phyloP scores from a whole-genome alignment of 176 grass and related monocot genomes.

The Carex pumila region DNA sequence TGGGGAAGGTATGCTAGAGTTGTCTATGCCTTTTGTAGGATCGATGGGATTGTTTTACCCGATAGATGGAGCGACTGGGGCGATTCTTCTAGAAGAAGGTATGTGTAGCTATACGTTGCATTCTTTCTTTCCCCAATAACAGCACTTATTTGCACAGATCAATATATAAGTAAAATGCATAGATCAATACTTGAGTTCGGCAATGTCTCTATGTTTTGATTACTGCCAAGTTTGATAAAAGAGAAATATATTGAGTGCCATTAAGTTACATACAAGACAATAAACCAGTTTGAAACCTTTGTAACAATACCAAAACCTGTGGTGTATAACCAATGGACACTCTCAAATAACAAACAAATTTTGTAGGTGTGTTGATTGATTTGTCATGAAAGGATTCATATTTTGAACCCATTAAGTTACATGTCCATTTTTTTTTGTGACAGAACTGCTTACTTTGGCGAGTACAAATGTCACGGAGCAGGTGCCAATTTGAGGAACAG shows the following conservation, averaged over 20 bases:
- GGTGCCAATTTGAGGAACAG: slow-evolving; percentile 51
- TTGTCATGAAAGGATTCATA: not conserved
- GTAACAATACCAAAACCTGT: not conserved
- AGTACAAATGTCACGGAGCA: slow-evolving; percentile 62
- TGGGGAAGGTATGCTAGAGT: slow-evolving; percentile 78
- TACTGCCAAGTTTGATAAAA: not conserved
- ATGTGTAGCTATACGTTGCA: not conserved
- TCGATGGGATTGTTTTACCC: slow-evolving; percentile 66
- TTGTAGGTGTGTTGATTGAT: not conserved
- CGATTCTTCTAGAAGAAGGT: slow-evolving; percentile 70
- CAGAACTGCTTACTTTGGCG: slow-evolving; percentile 72
- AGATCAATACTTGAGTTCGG: not conserved
- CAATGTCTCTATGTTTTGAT: not conserved
- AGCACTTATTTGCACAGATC: not conserved
- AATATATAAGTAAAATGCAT: not conserved
- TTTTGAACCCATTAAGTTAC: not conserved
- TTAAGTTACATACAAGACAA: not conserved
- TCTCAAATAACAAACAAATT: not conserved
- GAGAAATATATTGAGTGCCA: not conserved
- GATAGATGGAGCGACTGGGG: slow-evolving; percentile 93
- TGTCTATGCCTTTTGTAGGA: slow-evolving; percentile 68
- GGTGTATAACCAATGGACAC: not conserved
- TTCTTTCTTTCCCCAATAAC: not conserved
- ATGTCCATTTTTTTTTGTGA: not conserved
- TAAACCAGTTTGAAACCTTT: not conserved